Evolutionary conservation across 164 flowering plant genomes (phyloP), one percentile per base, ranked within the genome.

Genomic region (Houttuynia cordata): DNA sequence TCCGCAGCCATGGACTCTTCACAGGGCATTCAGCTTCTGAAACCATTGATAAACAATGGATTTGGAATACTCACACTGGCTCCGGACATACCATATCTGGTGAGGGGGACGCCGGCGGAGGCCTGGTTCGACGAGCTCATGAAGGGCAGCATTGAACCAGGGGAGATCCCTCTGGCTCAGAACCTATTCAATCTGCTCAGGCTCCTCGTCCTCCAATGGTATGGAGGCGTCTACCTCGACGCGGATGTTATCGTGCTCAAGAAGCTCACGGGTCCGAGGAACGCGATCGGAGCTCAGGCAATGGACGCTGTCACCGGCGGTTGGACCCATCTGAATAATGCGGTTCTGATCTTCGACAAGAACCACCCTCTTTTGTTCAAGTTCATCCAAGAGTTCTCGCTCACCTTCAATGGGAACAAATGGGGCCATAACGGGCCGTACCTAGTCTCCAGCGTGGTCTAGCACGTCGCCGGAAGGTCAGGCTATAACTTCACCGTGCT

Each of bases 351-450:
- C 20, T 93, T 92, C 45, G 96, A 92, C 59, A 78, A 72, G 74
- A 64, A 78, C 0, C 98, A 89, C 66, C 87, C 87, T 0, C 76
- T 90, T 37, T 54, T 93, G 1, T 68, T 66, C 62, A 75, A 69
- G 65, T 89, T 89, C 76, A 84, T 92, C 0, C 68, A 83, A 58
- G 96, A 87, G 71, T 92, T 86, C 62, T 75, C 87, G 0, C 60
- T 45, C 2, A 83, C 76, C 58, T 92, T 87, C 63, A 79, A 92
- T 65, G 93, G 97, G 42, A 87, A 70, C 61, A 82, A 63, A 64
- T 89, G 96, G 98, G 98, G 98, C 1, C 79, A 85, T 23, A 92
- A 92, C 58, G 97, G 98, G 0, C 98, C 98, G 0, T 87, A 87
- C 58, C 41, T 87, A 73, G 92, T 89, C 30, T 81, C 97, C 0